phyloP scores from a whole-genome alignment of 345 rosid genomes.

The Euphorbia lathyris region DNA sequence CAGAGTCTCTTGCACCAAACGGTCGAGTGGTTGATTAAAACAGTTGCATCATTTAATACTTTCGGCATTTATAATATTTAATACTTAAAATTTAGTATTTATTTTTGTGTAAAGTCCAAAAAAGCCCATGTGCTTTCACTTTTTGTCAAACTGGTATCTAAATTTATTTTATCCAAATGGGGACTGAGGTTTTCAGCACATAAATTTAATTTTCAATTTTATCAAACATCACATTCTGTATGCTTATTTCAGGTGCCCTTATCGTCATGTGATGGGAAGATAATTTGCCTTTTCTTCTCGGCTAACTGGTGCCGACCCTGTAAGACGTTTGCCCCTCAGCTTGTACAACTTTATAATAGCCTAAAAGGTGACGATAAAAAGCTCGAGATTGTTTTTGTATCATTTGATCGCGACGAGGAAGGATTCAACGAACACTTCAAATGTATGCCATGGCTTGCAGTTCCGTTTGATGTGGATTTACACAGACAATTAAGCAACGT shows the following conservation, averaged over 20 bases:
- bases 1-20: too few species aligned
- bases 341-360: conserved; percentile 50
- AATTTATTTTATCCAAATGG: too few species aligned
- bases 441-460: conserved; percentile 79
- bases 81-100: too few species aligned
- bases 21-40: too few species aligned
- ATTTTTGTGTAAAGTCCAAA: too few species aligned
- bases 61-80: too few species aligned
- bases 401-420: conserved; percentile 64
- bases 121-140: too few species aligned
- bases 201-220: too few species aligned
- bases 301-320: conserved; percentile 93
- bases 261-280: conserved; percentile 46
- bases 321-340: conserved; percentile 53
- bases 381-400: conserved; percentile 64
- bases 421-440: conserved; percentile 58
- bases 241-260: conserved; percentile 49
- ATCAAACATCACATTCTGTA: too few species aligned
- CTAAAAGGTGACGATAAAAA: conserved; percentile 40
- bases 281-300: conserved; percentile 66
- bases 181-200: too few species aligned
- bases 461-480: conserved; percentile 50
- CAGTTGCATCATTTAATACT: too few species aligned
- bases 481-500: conserved; percentile 38
- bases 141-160: too few species aligned